Conservation (phyloP, 2,329 filamentous ascomycete species). For the Shiraia bambusicola region DNA sequence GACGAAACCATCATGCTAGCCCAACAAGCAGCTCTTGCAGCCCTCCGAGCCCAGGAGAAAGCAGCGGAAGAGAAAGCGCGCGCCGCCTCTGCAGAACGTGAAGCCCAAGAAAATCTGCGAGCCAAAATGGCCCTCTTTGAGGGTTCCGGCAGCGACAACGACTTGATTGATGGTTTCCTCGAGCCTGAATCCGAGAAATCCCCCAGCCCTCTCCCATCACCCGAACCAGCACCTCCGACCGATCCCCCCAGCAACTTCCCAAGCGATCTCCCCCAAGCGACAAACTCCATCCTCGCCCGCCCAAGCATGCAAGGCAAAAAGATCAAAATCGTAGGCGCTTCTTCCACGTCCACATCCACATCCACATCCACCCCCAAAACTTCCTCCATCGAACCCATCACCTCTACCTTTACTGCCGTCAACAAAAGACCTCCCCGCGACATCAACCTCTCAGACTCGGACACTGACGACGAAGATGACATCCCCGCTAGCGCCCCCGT, state of each 20-base stretch:
- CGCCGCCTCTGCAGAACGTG: slow-evolving; percentile 25
- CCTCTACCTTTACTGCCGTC: slow-evolving; percentile 20
- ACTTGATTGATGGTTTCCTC: slow-evolving; percentile 32
- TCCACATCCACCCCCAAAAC: slow-evolving; percentile 15
- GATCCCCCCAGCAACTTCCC: slow-evolving; percentile 7
- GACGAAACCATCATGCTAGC: slow-evolving; percentile 27
- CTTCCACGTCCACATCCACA: slow-evolving; percentile 20
- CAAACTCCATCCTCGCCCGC: slow-evolving; percentile 32
- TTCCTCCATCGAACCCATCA: slow-evolving; percentile 12
- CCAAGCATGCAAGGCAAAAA: slow-evolving; percentile 38
- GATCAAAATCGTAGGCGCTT: slow-evolving; percentile 36
- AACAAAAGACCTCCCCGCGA: slow-evolving; percentile 18
- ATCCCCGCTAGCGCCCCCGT: slow-evolving; percentile 34
- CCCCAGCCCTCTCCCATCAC: background rate
- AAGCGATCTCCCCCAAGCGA: slow-evolving; percentile 19
- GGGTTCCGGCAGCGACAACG: slow-evolving; percentile 30
- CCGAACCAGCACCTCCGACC: slow-evolving; percentile 6
- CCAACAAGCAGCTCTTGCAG: slow-evolving; percentile 25
- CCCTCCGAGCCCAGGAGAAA: slow-evolving; percentile 25
- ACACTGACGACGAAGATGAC: slow-evolving; percentile 36
- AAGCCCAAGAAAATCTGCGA: slow-evolving; percentile 38
- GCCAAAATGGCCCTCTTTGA: slow-evolving; percentile 39
- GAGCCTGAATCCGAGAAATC: slow-evolving; percentile 21
- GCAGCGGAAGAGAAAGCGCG: slow-evolving; percentile 21
- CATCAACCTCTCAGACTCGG: slow-evolving; percentile 29